A percentile compares a stretch with the other conserved stretches of the same genome.
Conservation (phyloP, 495 filamentous ascomycete genomes). For the Aspergillus cavernicola region DNA sequence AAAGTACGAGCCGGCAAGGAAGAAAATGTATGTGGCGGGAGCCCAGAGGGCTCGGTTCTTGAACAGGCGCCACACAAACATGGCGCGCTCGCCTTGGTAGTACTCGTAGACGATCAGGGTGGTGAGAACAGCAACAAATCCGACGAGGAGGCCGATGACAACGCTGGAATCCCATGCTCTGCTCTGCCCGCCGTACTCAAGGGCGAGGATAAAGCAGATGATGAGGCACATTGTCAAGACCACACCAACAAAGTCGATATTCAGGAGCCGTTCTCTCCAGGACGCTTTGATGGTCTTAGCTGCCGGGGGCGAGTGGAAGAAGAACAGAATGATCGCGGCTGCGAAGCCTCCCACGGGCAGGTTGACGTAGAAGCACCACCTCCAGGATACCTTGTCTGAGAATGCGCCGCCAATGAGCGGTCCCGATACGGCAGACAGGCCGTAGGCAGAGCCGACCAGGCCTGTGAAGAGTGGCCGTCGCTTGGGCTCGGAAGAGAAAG, state of each 20-base stretch:
- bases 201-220: slow-evolving; percentile 32
- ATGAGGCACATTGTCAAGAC: slow-evolving; percentile 27
- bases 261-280: slow-evolving; percentile 25
- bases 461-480: slow-evolving; percentile 63
- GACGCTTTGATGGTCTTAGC: slow-evolving; percentile 14
- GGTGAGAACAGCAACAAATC: background rate
- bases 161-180: slow-evolving; percentile 12
- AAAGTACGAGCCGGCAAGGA: slow-evolving; percentile 26
- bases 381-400: slow-evolving; percentile 59
- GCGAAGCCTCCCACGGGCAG: slow-evolving; percentile 59
- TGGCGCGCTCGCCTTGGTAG: background rate
- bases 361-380: slow-evolving; percentile 84
- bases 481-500: slow-evolving; percentile 44
- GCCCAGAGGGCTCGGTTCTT: slow-evolving; percentile 39
- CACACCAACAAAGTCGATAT: slow-evolving; percentile 29
- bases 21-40: slow-evolving; percentile 23
- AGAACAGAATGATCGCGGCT: slow-evolving; percentile 49
- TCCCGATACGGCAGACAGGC: slow-evolving; percentile 62
- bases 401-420: slow-evolving; percentile 59
- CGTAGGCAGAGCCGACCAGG: slow-evolving; percentile 62
- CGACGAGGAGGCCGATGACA: background rate
- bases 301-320: slow-evolving; percentile 32
- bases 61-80: slow-evolving; percentile 14
- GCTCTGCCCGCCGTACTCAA: slow-evolving; percentile 37
- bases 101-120: background rate